These are phyloP conservation scores for Leccinum cinnamomeum DNA, from an alignment of 1,284 basidiomycete genomes.

Conservation along the genomic window DNA sequence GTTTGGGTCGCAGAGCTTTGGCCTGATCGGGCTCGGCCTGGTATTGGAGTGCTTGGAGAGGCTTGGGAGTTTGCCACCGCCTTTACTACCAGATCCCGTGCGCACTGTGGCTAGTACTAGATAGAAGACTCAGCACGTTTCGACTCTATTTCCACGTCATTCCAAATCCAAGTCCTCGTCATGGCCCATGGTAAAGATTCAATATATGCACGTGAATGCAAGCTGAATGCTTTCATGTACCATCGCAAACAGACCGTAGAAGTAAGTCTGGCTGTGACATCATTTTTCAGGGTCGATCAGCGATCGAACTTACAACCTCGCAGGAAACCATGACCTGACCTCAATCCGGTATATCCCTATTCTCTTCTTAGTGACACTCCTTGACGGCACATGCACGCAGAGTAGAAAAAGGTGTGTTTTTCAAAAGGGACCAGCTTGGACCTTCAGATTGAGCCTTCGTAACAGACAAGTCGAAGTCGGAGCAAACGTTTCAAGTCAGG, in stretches of 20 bases:
- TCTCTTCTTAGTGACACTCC: background rate
- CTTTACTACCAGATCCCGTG: conserved; percentile 11
- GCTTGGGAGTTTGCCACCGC: conserved; percentile 31
- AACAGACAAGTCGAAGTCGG: conserved; percentile 16
- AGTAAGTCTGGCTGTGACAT: conserved; percentile 13
- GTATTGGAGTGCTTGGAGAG: conserved; percentile 60
- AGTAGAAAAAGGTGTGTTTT: conserved; percentile 17
- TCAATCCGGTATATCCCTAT: conserved; percentile 19
- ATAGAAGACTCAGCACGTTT: background rate
- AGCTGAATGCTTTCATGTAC: conserved; percentile 9
- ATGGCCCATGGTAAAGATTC: conserved; percentile 27
- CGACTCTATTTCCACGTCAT: background rate
- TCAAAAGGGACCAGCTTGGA: background rate
- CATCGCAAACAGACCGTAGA: conserved; percentile 13
- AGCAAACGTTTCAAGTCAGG: conserved; percentile 26
- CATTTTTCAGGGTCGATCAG: background rate
- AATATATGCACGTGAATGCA: background rate
- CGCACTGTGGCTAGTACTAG: background rate
- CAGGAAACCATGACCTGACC: conserved; percentile 16
- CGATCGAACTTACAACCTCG: conserved; percentile 2
- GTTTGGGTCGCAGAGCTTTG: conserved; percentile 68
- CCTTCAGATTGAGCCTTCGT: background rate
- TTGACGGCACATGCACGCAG: conserved; percentile 13
- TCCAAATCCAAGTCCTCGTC: background rate
- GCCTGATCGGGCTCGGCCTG: conserved; percentile 57